These are phyloP conservation scores for Fusarium concolor DNA, from an alignment of 2,329 filamentous ascomycete species.

Conservation along the genomic window DNA sequence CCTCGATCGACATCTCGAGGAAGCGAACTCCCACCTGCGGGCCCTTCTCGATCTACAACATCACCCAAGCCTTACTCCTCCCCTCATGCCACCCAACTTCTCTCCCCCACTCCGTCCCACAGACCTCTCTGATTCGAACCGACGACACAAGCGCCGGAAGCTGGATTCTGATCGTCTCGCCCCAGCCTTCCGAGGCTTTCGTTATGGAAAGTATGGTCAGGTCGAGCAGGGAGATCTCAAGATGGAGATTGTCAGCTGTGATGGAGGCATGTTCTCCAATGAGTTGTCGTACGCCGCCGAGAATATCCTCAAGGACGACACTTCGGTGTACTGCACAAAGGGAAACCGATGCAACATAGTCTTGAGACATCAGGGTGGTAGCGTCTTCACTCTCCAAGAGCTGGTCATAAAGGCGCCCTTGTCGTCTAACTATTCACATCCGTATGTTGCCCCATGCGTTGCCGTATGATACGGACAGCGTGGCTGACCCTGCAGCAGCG, in stretches of 20 bases:
- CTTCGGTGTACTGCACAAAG: constrained; percentile 90
- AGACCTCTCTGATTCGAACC: constrained; percentile 60
- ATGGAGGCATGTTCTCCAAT: constrained; percentile 79
- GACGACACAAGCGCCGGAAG: constrained; percentile 75
- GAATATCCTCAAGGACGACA: constrained; percentile 86
- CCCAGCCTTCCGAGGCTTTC: constrained; percentile 68
- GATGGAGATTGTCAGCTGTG: constrained; percentile 91
- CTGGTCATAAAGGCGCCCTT: constrained; percentile 88
- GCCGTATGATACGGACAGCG: constrained; percentile 16
- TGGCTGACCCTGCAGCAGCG: constrained; percentile 60
- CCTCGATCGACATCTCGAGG: constrained; percentile 54
- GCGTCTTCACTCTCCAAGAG: constrained; percentile 85
- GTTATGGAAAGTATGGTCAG: constrained; percentile 88
- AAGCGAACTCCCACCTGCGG: constrained; percentile 58
- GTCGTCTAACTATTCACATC: constrained; percentile 79
- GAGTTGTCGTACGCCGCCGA: constrained; percentile 75
- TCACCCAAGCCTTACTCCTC: constrained; percentile 46
- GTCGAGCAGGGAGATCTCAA: constrained; percentile 83
- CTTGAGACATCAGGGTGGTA: constrained; percentile 81
- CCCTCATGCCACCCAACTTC: constrained; percentile 48
- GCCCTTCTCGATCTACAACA: constrained; percentile 57
- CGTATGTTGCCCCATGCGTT: constrained; percentile 68
- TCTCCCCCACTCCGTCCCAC: constrained; percentile 52
- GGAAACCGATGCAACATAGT: constrained; percentile 89
- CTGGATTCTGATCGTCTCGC: constrained; percentile 71